A percentile compares a stretch with the other conserved stretches of the same genome.
Evolutionary conservation across 768 basidiomycete genomes (phyloP).

Genomic region (Paxillus rubicundulus): DNA sequence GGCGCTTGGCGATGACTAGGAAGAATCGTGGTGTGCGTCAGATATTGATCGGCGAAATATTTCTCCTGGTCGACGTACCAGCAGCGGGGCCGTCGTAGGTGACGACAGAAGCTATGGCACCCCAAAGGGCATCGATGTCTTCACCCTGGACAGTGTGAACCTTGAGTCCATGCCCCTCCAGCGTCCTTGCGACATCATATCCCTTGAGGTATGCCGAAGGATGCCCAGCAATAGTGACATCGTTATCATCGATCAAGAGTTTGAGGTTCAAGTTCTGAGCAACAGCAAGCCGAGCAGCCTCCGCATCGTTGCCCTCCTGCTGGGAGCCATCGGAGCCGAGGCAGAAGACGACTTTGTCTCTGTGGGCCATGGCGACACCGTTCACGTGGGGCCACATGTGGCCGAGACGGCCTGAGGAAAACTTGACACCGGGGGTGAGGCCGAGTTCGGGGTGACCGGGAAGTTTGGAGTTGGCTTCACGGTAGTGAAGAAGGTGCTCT

Average conservation of each 20-base stretch:
- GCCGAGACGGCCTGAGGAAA: slow-evolving; percentile 89
- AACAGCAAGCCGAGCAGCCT: slow-evolving; percentile 84
- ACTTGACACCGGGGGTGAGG: slow-evolving; percentile 88
- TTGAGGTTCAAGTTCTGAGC: slow-evolving; percentile 83
- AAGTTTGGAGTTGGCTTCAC: slow-evolving; percentile 81
- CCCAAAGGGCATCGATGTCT: slow-evolving; percentile 77
- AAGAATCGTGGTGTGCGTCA: not conserved
- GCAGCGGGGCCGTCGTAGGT: slow-evolving; percentile 75
- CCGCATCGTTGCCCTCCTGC: slow-evolving; percentile 89
- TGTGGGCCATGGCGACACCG: slow-evolving; percentile 78
- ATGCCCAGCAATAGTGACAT: slow-evolving; percentile 91
- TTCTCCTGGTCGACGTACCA: slow-evolving; percentile 37
- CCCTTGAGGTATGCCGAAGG: slow-evolving; percentile 85
- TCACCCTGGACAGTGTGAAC: slow-evolving; percentile 74
- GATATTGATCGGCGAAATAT: not conserved
- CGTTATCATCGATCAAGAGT: slow-evolving; percentile 85
- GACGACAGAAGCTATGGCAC: slow-evolving; percentile 53
- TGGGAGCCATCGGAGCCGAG: slow-evolving; percentile 90
- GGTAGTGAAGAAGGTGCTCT: slow-evolving; percentile 81
- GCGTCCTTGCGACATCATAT: slow-evolving; percentile 66
- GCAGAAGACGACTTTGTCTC: slow-evolving; percentile 73
- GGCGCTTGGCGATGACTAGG: slow-evolving; percentile 65
- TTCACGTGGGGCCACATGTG: slow-evolving; percentile 91
- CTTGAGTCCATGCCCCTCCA: slow-evolving; percentile 80
- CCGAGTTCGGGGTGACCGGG: slow-evolving; percentile 90